phyloP scores from a whole-genome alignment of 108 stramenopile genomes.

The Skeletonema costatum region DNA sequence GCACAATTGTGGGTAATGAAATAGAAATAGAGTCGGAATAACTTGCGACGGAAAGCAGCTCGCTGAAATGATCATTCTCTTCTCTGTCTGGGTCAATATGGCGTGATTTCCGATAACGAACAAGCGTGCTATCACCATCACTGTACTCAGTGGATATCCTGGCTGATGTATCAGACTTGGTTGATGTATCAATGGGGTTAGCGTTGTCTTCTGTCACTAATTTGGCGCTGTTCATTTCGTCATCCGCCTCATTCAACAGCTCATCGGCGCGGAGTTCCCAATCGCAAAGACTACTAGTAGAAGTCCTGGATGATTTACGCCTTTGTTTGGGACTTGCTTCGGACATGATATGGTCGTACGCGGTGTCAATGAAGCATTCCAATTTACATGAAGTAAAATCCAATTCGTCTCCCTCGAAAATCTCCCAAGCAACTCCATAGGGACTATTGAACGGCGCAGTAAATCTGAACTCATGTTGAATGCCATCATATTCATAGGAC shows the following conservation, averaged over 20 bases:
- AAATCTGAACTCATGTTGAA: conserved; percentile 22
- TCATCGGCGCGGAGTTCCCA: conserved; percentile 22
- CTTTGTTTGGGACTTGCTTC: background rate
- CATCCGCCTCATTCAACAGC: conserved; percentile 7
- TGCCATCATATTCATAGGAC: conserved; percentile 12
- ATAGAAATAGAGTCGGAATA: conserved; percentile 1
- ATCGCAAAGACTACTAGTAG: conserved; percentile 1
- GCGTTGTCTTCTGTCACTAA: background rate
- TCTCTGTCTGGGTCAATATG: background rate
- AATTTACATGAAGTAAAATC: conserved; percentile 19
- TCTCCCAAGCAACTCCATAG: conserved; percentile 13
- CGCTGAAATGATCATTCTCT: conserved; percentile 2
- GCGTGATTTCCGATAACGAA: background rate
- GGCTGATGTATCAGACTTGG: background rate
- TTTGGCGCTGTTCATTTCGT: background rate
- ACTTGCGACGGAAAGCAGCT: conserved; percentile 34
- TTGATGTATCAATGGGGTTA: background rate
- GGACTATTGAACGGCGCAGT: conserved; percentile 19
- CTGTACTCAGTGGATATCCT: background rate
- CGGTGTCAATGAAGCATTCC: conserved; percentile 6
- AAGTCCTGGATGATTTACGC: background rate
- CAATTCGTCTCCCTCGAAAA: conserved; percentile 21
- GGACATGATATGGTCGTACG: background rate
- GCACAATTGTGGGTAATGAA: conserved; percentile 1
- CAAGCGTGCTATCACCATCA: background rate